Base-by-base conservation (phyloP, 441 rosid species). In the Hura crepitans region DNA sequence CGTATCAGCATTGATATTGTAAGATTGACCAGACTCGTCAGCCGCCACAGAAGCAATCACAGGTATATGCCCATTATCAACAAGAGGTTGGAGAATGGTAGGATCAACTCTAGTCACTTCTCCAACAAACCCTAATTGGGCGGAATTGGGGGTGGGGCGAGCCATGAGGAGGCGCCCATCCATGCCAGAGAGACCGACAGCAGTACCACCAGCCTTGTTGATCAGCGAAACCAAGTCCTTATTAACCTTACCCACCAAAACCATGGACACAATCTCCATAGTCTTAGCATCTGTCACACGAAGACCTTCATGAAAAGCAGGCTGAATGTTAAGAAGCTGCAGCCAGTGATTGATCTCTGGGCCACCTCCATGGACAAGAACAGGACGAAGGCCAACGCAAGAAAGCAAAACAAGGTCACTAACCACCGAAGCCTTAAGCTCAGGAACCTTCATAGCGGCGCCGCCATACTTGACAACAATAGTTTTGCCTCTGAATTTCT, bases 241-340 rank as follows among this genome's bases (percentile, higher is more conserved):
- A 70, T 94, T 91, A 12, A 94, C 97, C 55, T 85, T 88, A 1
- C 98, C 97, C 11, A 91, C 89, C 43, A 90, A 71, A 18, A 94
- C 98, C 98, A 91, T 94, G 2, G 98, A 91, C 30, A 91, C 98
- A 55, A 89, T 86, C 78, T 94, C 96, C 97, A 91, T 89, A 12
- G 98, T 94, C 42, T 81, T 77, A 49, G 96, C 92, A 74, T 94
- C 96, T 1, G 98, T 91, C 27, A 88, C 90, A 11, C 98, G 93
- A 55, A 94, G 93, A 12, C 97, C 98, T 10, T 90, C 96, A n/a
- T 77, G 92, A 75, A 94, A 94, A 66, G 83, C 82, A 10, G 96
- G 89, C 61, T 75, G 74, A 59, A 94, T 90, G 65, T 89, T 77
- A 70, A 89, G 95, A 61, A 84, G 93, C 27, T 75, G 76, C 14